Evolutionary conservation across 768 basidiomycete species (phyloP), one percentile per base, ranked within the genome.

Genomic region (Lactarius sanguifluus): DNA sequence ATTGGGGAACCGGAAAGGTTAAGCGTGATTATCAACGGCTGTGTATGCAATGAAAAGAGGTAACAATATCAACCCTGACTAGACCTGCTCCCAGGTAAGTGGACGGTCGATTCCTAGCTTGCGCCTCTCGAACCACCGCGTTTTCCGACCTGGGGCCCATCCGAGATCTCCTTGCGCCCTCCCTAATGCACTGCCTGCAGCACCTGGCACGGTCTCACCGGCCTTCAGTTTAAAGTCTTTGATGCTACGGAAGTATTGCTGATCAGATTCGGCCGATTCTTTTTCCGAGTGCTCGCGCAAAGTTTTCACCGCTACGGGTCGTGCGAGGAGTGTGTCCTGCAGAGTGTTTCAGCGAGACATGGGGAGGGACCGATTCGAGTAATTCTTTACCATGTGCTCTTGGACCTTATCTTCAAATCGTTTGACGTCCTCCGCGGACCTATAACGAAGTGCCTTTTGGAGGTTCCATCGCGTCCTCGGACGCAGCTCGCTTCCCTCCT

Each of bases 401-500:
- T 80, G 78, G 6, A 86, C 88, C 72, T 87, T 89, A 67, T 77
- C 73, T 62, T 80, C 80, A 30, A 94, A 73, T 28, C 83, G 79
- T 12, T 72, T 64, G 10, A 82, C 71, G 30, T 85, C 86, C 64
- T 78, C 77, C 34, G 72, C 69, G 20, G 79, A 77, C 61, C 88
- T 80, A 74, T 82, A 94, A 61, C 79, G 85, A 25, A 94, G 77
- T 5, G 88, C 81, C 75, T 92, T 92, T 71, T 88, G 85, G 45
- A 94, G 76, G 75, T 91, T 92, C 82, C 85, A 86, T 64, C 88
- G 81, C 28, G 92, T 94, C 74, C 81, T 81, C 50, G 84, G 79
- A 50, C 92, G 81, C 62, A 94, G 70, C 54, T 82, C 70, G 6
- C 80, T 78, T 15, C 77, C 76, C 52, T 77, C 76, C 57, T 76